Evolutionary conservation across 2,329 filamentous ascomycete species (phyloP).

Genomic region (Fusarium nanum): DNA sequence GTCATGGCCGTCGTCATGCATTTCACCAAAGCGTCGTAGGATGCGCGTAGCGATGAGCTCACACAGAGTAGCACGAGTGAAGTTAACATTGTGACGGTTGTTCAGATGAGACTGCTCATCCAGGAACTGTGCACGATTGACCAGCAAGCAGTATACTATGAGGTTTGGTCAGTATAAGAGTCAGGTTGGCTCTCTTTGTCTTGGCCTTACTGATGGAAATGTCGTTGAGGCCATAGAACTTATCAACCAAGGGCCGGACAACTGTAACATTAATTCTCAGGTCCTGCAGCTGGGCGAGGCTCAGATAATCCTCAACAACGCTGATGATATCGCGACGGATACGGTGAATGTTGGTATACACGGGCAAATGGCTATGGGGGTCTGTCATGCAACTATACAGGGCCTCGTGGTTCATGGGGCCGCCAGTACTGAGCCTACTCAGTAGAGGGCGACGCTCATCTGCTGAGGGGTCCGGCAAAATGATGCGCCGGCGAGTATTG

Average conservation of each 20-base stretch:
- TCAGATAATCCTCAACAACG: slow-evolving; percentile 72
- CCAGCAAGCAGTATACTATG: slow-evolving; percentile 82
- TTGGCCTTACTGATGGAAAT: slow-evolving; percentile 74
- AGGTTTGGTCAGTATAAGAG: slow-evolving; percentile 10
- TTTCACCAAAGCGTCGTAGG: slow-evolving; percentile 81
- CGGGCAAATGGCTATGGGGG: slow-evolving; percentile 71
- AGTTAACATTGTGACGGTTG: slow-evolving; percentile 84
- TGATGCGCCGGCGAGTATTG: slow-evolving; percentile 48
- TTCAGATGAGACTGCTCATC: slow-evolving; percentile 80
- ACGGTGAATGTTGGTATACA: slow-evolving; percentile 82
- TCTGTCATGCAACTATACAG: slow-evolving; percentile 67
- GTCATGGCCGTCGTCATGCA: slow-evolving; percentile 74
- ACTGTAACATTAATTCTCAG: slow-evolving; percentile 85
- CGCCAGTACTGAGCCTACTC: slow-evolving; percentile 48
- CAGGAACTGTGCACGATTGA: slow-evolving; percentile 83
- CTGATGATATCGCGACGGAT: slow-evolving; percentile 72
- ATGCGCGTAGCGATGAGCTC: slow-evolving; percentile 84
- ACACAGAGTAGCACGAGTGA: slow-evolving; percentile 80
- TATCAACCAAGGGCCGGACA: slow-evolving; percentile 84
- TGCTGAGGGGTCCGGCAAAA: slow-evolving; percentile 44
- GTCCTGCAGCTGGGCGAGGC: slow-evolving; percentile 80
- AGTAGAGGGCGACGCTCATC: slow-evolving; percentile 54
- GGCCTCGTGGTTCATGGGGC: slow-evolving; percentile 45
- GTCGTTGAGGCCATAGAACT: slow-evolving; percentile 82
- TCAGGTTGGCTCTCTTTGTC: background rate